Evolutionary conservation across 2,329 filamentous ascomycete genomes (phyloP), one percentile per base, ranked within the genome.

Genomic region (Phialophora macrospora): DNA sequence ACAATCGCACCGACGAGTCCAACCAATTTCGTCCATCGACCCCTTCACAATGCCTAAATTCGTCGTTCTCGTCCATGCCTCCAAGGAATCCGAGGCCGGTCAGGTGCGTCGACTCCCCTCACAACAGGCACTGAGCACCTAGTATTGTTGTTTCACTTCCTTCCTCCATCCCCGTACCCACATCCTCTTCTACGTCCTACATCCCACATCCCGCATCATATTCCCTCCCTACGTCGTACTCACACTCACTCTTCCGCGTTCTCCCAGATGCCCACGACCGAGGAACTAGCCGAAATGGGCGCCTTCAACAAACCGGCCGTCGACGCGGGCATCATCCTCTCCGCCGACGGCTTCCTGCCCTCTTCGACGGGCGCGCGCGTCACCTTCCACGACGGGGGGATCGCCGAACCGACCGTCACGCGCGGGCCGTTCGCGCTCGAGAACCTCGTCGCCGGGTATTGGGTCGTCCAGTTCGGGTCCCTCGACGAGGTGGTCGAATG

Each of bases 11-110:
- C 17, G 34, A 41, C 34, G 34, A 11, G 1, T 41, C 14, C 14
- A 17, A 41, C 34, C 14, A 5, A 14, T 17, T 17, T 17, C 34
- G 6, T 34, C 11, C 34, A 41, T 1, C 34, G 4, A 17, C 14
- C 17, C 34, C 34, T 41, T 41, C 46, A 49, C 5, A 20, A 49
- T 49, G 46, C 46, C 46, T 22, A 49, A 49, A 49, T 49, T 49
- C 20, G 8, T 7, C 20, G 46, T 49, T 26, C 46, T 49, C 20
- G 46, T 49, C 46, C 46, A 49, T 26, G 46, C 46, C n/a, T 49
- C 46, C 20, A 49, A 49, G 2, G 46, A 49, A 20, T 49, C 46
- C 22, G 46, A 49, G n/a, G n/a, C 20, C 46, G 46, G 46, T 8
- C n/a, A 49, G 46, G 46, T 49, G 8, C 20, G 46, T 49, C 14